Evolutionary conservation across 495 filamentous ascomycete genomes (phyloP).

Genomic region (Aspergillus saccharolyticus): DNA sequence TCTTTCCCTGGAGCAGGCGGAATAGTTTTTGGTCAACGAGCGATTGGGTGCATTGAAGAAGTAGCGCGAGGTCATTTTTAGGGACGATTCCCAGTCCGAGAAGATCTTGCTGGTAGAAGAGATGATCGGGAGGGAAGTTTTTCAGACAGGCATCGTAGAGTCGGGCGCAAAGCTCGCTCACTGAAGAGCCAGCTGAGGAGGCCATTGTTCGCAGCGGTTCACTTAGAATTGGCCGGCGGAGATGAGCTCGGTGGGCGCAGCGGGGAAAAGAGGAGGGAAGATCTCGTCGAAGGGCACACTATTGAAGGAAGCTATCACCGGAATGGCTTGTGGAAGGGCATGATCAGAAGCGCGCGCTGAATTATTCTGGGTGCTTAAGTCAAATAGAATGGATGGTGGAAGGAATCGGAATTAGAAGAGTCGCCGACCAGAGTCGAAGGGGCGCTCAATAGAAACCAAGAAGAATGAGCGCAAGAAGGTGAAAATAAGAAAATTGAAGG

Average conservation of each 20-base stretch:
- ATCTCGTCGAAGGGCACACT: not conserved
- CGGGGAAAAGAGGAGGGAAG: not conserved
- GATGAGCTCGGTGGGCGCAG: not conserved
- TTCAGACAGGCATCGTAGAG: constrained; percentile 42
- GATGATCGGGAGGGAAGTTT: constrained; percentile 40
- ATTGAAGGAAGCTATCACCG: constrained; percentile 18
- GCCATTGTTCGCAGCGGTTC: constrained; percentile 19
- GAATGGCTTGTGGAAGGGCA: constrained; percentile 26
- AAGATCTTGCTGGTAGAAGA: constrained; percentile 65
- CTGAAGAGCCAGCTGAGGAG: constrained; percentile 29
- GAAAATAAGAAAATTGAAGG: no score
- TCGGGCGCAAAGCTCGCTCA: constrained; percentile 37
- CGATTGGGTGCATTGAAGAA: constrained; percentile 56
- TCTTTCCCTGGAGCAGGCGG: constrained; percentile 49
- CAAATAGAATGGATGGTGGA: not conserved
- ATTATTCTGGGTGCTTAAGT: not conserved
- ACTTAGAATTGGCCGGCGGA: no score
- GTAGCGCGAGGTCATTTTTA: constrained; percentile 49
- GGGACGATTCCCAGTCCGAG: constrained; percentile 57
- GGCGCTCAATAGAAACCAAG: no score
- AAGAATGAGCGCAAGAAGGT: not conserved
- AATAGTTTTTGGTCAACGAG: constrained; percentile 65
- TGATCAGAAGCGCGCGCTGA: constrained; percentile 21
- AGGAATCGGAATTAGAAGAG: no score
- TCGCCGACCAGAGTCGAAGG: not conserved